Conservation (phyloP, 2,329 filamentous ascomycete species). For the Beauveria australis region DNA sequence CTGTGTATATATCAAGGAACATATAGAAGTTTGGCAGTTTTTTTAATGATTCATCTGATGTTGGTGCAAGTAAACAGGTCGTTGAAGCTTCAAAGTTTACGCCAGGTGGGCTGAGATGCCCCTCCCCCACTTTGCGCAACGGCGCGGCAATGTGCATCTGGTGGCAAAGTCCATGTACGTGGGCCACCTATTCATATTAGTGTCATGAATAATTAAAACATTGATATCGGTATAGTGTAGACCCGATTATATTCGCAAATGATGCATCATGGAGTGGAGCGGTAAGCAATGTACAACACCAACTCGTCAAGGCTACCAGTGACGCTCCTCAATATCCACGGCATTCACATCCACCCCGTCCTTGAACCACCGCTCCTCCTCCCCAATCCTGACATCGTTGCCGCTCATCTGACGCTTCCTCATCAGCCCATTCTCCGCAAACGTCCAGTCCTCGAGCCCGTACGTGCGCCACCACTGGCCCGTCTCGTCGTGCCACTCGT, state of each 20-base stretch:
- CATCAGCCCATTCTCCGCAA: conserved; percentile 62
- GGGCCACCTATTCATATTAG: neutral
- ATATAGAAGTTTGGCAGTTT: neutral
- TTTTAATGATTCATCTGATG: neutral
- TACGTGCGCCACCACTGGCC: conserved; percentile 85
- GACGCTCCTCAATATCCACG: conserved; percentile 57
- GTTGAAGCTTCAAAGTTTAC: conserved; percentile 3
- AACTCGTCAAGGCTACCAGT: conserved; percentile 43
- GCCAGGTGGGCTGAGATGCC: neutral
- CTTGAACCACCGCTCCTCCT: conserved; percentile 60
- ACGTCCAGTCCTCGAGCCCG: conserved; percentile 75
- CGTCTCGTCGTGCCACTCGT: conserved; percentile 62
- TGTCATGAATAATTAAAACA: too few species aligned
- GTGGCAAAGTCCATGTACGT: neutral
- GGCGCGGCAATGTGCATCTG: neutral
- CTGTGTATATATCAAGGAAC: neutral
- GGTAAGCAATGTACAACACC: too few species aligned
- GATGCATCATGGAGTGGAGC: too few species aligned
- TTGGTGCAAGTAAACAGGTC: neutral
- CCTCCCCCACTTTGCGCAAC: conserved; percentile 5
- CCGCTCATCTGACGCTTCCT: conserved; percentile 69
- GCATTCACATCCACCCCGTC: conserved; percentile 61
- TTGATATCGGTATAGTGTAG: too few species aligned
- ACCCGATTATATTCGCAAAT: too few species aligned
- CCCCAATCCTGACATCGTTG: conserved; percentile 57